These are phyloP conservation scores for Candida sphagnicola DNA, from an alignment of 805 yeast genomes.

Conservation along the genomic window DNA sequence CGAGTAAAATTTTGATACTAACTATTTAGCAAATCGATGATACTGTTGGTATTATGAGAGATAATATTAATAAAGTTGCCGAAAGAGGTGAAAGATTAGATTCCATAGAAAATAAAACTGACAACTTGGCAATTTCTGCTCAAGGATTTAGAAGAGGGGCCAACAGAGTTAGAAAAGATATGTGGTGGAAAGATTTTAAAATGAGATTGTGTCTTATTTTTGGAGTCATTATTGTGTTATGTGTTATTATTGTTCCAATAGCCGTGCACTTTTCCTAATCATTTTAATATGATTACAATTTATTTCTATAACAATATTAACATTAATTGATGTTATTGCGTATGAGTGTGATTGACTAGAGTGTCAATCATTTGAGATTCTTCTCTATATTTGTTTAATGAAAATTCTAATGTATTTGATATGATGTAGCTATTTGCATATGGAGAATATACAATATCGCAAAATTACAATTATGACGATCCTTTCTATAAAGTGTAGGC, in stretches of 20 bases:
- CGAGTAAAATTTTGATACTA: slow-evolving; percentile 21
- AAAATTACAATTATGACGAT: too few relatives aligned
- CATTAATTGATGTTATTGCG: too few relatives aligned
- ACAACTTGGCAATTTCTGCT: slow-evolving; percentile 86
- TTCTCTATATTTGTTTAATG: not conserved
- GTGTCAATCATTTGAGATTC: not conserved
- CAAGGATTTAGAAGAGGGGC: slow-evolving; percentile 96
- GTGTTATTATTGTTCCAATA: slow-evolving; percentile 90
- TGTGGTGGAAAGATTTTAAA: slow-evolving; percentile 99
- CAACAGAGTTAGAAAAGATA: slow-evolving; percentile 93
- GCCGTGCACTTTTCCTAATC: slow-evolving; percentile 68
- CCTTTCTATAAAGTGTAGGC: too few relatives aligned
- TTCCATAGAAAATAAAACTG: slow-evolving; percentile 88
- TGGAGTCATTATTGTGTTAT: slow-evolving; percentile 69
- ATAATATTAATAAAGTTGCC: slow-evolving; percentile 91
- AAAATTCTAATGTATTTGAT: not conserved
- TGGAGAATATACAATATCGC: too few relatives aligned
- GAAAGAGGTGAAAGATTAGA: slow-evolving; percentile 93
- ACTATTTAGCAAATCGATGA: slow-evolving; percentile 73
- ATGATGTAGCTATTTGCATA: too few relatives aligned
- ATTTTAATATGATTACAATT: too few relatives aligned
- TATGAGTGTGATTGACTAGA: too few relatives aligned
- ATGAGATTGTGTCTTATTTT: slow-evolving; percentile 88
- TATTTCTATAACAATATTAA: too few relatives aligned
- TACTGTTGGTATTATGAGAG: slow-evolving; percentile 96